A percentile compares a stretch with the other conserved stretches of the same genome.
Evolutionary conservation across 1,284 basidiomycete species (phyloP).

Genomic region (Xerocomus minutiporus): DNA sequence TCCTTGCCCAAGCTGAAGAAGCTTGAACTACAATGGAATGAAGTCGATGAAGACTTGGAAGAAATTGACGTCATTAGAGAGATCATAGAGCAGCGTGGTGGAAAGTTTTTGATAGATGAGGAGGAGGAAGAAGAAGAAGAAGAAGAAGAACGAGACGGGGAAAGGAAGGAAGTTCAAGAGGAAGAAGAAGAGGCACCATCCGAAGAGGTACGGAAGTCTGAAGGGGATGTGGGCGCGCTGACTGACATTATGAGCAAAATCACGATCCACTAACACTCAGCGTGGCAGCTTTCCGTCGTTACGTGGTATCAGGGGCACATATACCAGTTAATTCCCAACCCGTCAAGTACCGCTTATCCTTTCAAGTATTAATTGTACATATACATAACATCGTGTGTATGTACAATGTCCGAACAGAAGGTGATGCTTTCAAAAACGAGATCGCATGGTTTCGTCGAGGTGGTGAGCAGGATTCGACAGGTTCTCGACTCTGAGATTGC

Average conservation of each 20-base stretch:
- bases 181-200: constrained; percentile 32
- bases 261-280: constrained; percentile 35
- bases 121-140: constrained; percentile 56
- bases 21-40: constrained; percentile 87
- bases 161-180: constrained; percentile 34
- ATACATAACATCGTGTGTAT: no score
- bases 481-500: no score
- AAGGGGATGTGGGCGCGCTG: constrained; percentile 48
- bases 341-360: no score
- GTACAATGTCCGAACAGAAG: no score
- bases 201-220: constrained; percentile 26
- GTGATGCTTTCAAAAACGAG: no score
- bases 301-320: neutral
- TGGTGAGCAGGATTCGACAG: no score
- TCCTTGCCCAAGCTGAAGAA: constrained; percentile 55
- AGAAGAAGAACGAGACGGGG: constrained; percentile 35
- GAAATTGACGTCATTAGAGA: constrained; percentile 53
- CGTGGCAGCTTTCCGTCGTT: neutral
- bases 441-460: no score
- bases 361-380: no score
- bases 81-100: constrained; percentile 63
- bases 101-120: constrained; percentile 62
- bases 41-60: constrained; percentile 78
- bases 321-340: neutral
- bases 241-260: constrained; percentile 60